These are phyloP conservation scores for Salix dunnii DNA, from an alignment of 345 rosid species.

Conservation along the genomic window DNA sequence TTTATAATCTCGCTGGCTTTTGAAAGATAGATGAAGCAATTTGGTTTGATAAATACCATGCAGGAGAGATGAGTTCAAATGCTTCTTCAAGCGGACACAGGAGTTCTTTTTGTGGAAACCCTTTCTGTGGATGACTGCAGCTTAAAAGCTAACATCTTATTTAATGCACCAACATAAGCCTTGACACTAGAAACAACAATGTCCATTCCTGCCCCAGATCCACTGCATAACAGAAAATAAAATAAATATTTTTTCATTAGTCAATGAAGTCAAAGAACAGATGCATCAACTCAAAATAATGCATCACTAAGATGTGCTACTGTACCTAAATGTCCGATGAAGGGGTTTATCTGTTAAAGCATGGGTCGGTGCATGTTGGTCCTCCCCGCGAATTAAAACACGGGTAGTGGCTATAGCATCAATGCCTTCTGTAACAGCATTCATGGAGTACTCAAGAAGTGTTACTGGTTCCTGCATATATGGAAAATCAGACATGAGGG, in stretches of 20 bases:
- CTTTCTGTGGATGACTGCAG: slow-evolving; percentile 19
- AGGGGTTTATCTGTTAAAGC: slow-evolving; percentile 58
- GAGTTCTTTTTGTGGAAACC: slow-evolving; percentile 26
- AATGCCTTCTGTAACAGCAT: slow-evolving; percentile 85
- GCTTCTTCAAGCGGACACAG: slow-evolving; percentile 40
- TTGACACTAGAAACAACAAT: slow-evolving; percentile 86
- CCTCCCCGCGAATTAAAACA: slow-evolving; percentile 74
- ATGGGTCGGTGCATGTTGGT: slow-evolving; percentile 38
- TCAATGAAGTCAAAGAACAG: neutral
- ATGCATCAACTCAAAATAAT: neutral
- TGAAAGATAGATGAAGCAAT: neutral
- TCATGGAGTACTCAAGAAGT: slow-evolving; percentile 86
- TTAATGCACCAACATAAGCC: slow-evolving; percentile 80
- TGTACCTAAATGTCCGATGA: slow-evolving; percentile 71
- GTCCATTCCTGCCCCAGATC: slow-evolving; percentile 83
- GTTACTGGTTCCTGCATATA: slow-evolving; percentile 58
- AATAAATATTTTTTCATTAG: neutral
- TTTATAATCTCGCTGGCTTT: neutral
- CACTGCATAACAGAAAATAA: slow-evolving; percentile 37
- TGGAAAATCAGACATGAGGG: neutral
- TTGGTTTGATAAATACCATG: too few relatives aligned
- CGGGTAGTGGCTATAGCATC: slow-evolving; percentile 97
- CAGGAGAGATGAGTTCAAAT: neutral
- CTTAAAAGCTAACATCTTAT: slow-evolving; percentile 81
- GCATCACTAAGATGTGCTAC: neutral